These are phyloP conservation scores for Hypericum androsaemum DNA, from an alignment of 345 rosid species.

Conservation along the genomic window DNA sequence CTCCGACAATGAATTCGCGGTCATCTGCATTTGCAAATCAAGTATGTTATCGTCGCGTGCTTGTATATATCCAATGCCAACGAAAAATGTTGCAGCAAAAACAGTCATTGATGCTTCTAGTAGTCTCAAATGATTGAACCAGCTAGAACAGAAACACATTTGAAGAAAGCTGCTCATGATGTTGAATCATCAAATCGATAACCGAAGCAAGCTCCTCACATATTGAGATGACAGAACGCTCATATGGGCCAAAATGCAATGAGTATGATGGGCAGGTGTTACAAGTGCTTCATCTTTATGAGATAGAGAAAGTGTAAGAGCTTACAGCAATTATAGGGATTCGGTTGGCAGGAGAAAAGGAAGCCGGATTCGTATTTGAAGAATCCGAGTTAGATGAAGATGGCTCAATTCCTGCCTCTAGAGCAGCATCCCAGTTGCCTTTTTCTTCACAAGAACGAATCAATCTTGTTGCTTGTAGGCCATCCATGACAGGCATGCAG, in stretches of 20 bases:
- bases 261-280: no score
- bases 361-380: slow-evolving; percentile 7
- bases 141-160: no score
- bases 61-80: neutral
- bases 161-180: no score
- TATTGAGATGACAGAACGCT: no score
- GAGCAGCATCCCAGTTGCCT: slow-evolving; percentile 79
- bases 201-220: no score
- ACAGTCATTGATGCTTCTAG: no score
- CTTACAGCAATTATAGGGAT: slow-evolving; percentile 84
- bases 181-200: no score
- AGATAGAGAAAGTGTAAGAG: neutral
- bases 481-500: slow-evolving; percentile 92
- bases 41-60: neutral
- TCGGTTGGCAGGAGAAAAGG: slow-evolving; percentile 22
- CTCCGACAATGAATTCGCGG: slow-evolving; percentile 85
- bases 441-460: slow-evolving; percentile 79
- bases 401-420: slow-evolving; percentile 53
- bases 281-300: no score
- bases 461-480: slow-evolving; percentile 83
- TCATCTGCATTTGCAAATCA: slow-evolving; percentile 51
- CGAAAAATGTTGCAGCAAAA: neutral
- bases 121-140: no score
- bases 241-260: no score
- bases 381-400: slow-evolving; percentile 18